Conservation (phyloP, 345 rosid species). For the Hevea brasiliensis region DNA sequence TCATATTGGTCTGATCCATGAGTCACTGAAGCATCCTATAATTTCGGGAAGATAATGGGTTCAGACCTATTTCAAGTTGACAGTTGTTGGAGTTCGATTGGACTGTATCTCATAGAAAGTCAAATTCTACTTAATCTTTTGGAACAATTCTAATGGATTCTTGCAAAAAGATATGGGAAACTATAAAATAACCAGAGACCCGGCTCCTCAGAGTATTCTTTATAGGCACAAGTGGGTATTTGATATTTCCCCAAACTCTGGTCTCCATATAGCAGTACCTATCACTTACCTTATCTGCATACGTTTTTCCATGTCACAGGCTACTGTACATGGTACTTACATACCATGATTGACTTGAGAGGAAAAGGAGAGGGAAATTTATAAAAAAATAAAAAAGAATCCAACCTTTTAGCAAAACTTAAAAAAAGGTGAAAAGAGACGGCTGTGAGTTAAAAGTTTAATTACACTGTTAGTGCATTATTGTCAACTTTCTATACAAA, state of each 20-base stretch:
- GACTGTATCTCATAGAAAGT: constrained; percentile 24
- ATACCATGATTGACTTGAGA: constrained; percentile 32
- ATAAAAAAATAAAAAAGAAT: background rate
- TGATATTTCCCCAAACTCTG: constrained; percentile 11
- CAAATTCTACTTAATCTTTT: constrained; percentile 33
- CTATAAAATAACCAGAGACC: constrained; percentile 20
- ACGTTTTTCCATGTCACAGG: constrained; percentile 26
- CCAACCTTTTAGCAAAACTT: background rate
- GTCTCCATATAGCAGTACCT: constrained; percentile 22
- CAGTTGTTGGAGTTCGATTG: constrained; percentile 20
- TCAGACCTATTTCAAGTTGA: constrained; percentile 28
- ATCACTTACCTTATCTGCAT: constrained; percentile 42
- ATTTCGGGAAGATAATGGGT: constrained; percentile 28
- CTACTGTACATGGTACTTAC: constrained; percentile 27
- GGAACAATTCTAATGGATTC: constrained; percentile 18
- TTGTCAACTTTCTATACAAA: constrained; percentile 20
- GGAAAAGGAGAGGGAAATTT: background rate
- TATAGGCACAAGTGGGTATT: constrained; percentile 30
- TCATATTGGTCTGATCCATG: background rate
- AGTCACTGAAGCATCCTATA: constrained; percentile 11
- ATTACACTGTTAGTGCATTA: constrained; percentile 13
- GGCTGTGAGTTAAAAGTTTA: constrained; percentile 5
- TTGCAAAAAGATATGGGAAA: constrained; percentile 10
- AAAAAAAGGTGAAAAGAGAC: constrained; percentile 10
- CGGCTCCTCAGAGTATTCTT: constrained; percentile 2